Base-by-base conservation (phyloP, 805 yeast species). In the Tanozyma kutaoensis region DNA sequence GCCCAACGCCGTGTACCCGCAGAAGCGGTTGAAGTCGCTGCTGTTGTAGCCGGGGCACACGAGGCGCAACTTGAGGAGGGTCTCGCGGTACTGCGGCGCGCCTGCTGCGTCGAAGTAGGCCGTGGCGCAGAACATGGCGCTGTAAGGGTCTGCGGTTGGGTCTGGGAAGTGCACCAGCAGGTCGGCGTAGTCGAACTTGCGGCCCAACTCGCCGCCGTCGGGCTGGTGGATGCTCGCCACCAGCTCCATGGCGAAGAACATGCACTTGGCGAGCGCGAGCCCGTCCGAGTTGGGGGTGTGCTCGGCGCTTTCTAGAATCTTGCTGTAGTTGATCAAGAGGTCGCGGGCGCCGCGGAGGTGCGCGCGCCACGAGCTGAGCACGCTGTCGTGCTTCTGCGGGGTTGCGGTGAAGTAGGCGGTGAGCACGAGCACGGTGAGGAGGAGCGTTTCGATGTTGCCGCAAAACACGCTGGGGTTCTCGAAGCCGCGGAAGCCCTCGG, bases 171-270 rank as follows among this genome's bases (percentile, higher is more conserved):
- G 20, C 20, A 17, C 9, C 8, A 17, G 10, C 10, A 8, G 8
- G 20, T 17, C 20, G 20, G 20, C 10, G n/a, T n/a, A n/a, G n/a
- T n/a, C n/a, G n/a, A n/a, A n/a, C n/a, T n/a, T n/a, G n/a, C n/a
- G n/a, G n/a, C n/a, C n/a, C n/a, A n/a, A n/a, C n/a, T n/a, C n/a
- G n/a, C 41, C 37, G 4, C 48, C 48, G 5, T 27, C 23, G 11
- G 37, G 12, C 5, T 39, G 28, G 29, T 34, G 40, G 20, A 45
- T 28, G 8, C 39, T 39, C 2, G 48, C 48, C 7, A 40, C 21
- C 5, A 41, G 28, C 24, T 46, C 51, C 15, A 46, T 40, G 21
- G 51, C 50, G 23, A 43, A 45, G 25, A 46, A 46, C 51, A 50
- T 45, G 25, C 40, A 37, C 25, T 42, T 43, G 15, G 51, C 48